These are phyloP conservation scores for Botrytis fragariae DNA, from an alignment of 2,329 filamentous ascomycete species.

Conservation along the genomic window DNA sequence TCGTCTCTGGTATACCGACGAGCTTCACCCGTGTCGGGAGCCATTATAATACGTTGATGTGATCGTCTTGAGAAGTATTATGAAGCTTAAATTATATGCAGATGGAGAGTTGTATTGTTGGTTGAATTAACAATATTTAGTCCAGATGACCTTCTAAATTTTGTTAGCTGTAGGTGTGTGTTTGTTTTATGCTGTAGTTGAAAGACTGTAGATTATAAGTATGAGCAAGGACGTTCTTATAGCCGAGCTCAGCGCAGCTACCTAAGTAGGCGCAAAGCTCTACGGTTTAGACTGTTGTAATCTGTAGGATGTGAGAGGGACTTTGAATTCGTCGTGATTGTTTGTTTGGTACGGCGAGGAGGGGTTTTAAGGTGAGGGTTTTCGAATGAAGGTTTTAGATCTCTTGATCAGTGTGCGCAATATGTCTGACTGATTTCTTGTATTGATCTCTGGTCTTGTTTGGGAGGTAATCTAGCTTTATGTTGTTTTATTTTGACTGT, in stretches of 20 bases:
- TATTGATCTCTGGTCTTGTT: not conserved
- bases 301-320: not conserved
- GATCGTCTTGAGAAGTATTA: not conserved
- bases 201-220: not conserved
- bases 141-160: not conserved
- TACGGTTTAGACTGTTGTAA: not conserved
- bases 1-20: conserved; percentile 68
- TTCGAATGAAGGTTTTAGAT: not conserved
- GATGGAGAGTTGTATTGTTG: not conserved
- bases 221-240: not conserved
- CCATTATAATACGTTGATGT: conserved; percentile 26
- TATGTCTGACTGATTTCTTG: not conserved
- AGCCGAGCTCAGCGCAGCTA: conserved; percentile 13
- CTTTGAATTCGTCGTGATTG: not conserved
- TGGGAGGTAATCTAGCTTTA: not conserved
- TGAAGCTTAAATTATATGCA: not conserved
- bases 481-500: not conserved
- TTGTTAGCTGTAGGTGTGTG: not conserved
- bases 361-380: not conserved
- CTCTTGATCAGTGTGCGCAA: not conserved
- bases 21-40: conserved; percentile 30
- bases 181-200: not conserved
- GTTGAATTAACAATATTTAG: not conserved
- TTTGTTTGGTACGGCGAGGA: not conserved
- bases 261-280: conserved; percentile 16